These are phyloP conservation scores for Rubroshorea leprosula DNA, from an alignment of 345 rosid species.

Conservation along the genomic window DNA sequence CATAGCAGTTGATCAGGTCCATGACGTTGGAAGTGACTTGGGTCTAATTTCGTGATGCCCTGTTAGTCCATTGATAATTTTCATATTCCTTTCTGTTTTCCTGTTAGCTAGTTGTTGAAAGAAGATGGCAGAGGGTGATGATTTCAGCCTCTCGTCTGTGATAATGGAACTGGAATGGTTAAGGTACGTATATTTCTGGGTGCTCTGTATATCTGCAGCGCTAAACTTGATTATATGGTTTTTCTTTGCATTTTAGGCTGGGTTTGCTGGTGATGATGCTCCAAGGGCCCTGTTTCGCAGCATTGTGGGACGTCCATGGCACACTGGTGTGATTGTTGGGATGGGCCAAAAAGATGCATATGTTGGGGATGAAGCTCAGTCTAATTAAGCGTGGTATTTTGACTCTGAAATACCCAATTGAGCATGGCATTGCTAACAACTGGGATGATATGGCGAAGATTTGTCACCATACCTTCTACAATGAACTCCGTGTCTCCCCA, in stretches of 20 bases:
- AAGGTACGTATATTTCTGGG: too few relatives aligned
- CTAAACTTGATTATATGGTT: too few relatives aligned
- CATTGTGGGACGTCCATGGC: slow-evolving; percentile 60
- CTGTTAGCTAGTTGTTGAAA: too few relatives aligned
- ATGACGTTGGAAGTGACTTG: too few relatives aligned
- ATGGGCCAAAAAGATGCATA: slow-evolving; percentile 65
- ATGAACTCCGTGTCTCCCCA: slow-evolving; percentile 57
- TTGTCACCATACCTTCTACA: slow-evolving; percentile 63
- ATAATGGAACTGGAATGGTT: too few relatives aligned
- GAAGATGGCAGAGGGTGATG: too few relatives aligned
- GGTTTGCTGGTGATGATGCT: slow-evolving; percentile 72
- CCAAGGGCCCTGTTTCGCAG: slow-evolving; percentile 73
- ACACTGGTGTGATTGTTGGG: slow-evolving; percentile 67
- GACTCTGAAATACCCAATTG: slow-evolving; percentile 61
- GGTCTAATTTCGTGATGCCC: too few relatives aligned
- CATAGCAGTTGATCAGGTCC: too few relatives aligned
- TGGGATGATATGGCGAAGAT: slow-evolving; percentile 75
- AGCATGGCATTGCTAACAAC: slow-evolving; percentile 60
- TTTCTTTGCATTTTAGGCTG: slow-evolving; percentile 42
- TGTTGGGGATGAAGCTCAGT: slow-evolving; percentile 69
- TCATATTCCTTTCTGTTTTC: too few relatives aligned
- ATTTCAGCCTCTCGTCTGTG: too few relatives aligned
- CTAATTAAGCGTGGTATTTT: slow-evolving; percentile 66
- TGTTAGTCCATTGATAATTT: too few relatives aligned
- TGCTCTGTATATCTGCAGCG: too few relatives aligned